Conservation (phyloP, 1,284 basidiomycete genomes). For the Cutaneotrichosporon spelunceum region DNA sequence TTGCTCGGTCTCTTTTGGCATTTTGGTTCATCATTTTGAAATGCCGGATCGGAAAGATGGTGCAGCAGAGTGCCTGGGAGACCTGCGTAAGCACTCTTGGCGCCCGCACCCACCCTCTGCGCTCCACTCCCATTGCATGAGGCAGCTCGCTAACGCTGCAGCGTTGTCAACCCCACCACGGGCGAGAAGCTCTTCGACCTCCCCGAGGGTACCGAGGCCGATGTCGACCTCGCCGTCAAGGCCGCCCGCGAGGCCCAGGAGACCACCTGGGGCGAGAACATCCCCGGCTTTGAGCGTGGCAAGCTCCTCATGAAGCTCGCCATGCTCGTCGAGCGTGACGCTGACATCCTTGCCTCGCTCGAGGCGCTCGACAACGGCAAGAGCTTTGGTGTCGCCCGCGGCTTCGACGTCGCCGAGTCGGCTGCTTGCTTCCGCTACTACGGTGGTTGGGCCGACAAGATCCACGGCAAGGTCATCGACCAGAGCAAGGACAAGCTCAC, state of each 20-base stretch:
- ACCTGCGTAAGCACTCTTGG: neutral
- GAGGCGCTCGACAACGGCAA: conserved; percentile 74
- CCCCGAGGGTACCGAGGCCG: conserved; percentile 62
- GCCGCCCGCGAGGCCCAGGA: conserved; percentile 75
- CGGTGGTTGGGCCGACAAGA: conserved; percentile 67
- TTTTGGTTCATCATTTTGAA: neutral
- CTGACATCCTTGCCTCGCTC: conserved; percentile 69
- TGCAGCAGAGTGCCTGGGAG: neutral
- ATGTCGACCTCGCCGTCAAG: conserved; percentile 71
- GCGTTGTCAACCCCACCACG: conserved; percentile 74
- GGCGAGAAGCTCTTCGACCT: conserved; percentile 68
- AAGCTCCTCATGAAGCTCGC: conserved; percentile 65
- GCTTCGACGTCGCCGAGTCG: conserved; percentile 61
- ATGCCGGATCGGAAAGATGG: neutral
- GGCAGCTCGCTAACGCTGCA: conserved; percentile 37
- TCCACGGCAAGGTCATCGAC: conserved; percentile 71
- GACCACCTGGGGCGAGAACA: conserved; percentile 64
- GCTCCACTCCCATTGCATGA: neutral
- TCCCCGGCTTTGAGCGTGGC: conserved; percentile 61
- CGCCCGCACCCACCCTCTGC: neutral
- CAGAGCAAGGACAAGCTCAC: conserved; percentile 54
- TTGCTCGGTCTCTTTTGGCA: neutral
- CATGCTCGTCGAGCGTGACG: conserved; percentile 66
- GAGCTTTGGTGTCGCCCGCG: conserved; percentile 69
- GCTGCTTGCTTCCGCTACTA: conserved; percentile 67